Evolutionary conservation across 257 asterid species (phyloP), one percentile per base, ranked within the genome.

Genomic region (Verbascum thapsus): DNA sequence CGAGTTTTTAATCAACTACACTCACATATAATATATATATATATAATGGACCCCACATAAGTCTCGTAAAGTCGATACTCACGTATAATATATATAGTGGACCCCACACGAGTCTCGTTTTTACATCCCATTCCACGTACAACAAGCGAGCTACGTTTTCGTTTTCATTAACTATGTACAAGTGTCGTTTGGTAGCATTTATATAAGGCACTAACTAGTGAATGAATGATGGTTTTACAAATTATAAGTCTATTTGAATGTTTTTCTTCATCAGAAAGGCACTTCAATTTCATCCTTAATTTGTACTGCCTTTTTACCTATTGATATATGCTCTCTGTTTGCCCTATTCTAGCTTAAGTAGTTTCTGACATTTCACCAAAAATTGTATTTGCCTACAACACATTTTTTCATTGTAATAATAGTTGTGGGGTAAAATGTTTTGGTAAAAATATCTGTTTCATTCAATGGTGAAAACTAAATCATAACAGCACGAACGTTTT

Each of bases 301-400:
- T n/a, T n/a, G n/a, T n/a, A n/a, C n/a, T 37, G 54, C 41, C 43
- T 5, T 53, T 66, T 59, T 60, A 22, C 22, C 23, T 54, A n/a
- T 15, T 23, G 38, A 37, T 44, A 44, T 38, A 12, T 60, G 8
- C 61, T 17, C 13, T 53, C 45, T 37, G 77, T 37, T 60, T 60
- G 37, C 56, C 66, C 54, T 37, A 2, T 60, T 72, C 11, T 52
- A 52, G 61, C 40, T n/a, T 17, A 59, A 19, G 7, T 15, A 23
- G 17, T n/a, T 10, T 50, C n/a, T 32, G 53, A 22, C 59, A 53
- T n/a, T 53, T 22, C 10, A 19, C 43, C 13, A 17, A 52, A 23
- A 15, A 45, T 63, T 49, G 17, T 8, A 43, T 60, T 26, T n/a
- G 42, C 42, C 22, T 43, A 38, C 53, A 2, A 60, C 44, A 16